Evolutionary conservation across 352 stramenopile genomes (phyloP).

Genomic region (Globisporangium cylindrosporum): DNA sequence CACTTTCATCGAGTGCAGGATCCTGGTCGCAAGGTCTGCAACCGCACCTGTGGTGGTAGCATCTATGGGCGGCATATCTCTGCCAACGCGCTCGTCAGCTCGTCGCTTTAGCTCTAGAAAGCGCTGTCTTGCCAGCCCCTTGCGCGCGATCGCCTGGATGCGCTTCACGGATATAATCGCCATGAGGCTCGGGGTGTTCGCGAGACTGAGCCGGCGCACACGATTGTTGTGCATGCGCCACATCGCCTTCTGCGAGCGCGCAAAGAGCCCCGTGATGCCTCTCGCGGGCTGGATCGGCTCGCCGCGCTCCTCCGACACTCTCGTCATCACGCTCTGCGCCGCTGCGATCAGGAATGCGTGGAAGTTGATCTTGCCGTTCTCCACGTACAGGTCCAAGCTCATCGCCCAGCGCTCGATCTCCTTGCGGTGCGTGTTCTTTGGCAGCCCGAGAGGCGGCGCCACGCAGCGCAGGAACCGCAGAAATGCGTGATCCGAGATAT

Average conservation of each 20-base stretch:
- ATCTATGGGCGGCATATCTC: not conserved
- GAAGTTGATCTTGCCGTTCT: constrained; percentile 34
- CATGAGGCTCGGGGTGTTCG: constrained; percentile 21
- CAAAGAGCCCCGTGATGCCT: constrained; percentile 26
- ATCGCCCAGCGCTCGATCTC: constrained; percentile 36
- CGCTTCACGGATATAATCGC: constrained; percentile 33
- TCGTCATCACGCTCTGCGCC: constrained; percentile 29
- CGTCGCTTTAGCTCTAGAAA: constrained; percentile 23
- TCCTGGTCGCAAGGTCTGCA: constrained; percentile 7
- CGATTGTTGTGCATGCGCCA: constrained; percentile 16
- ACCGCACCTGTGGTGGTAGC: not conserved
- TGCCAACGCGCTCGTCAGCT: not conserved
- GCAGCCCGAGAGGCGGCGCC: constrained; percentile 35
- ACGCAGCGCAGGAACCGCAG: constrained; percentile 37
- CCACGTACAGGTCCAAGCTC: constrained; percentile 28
- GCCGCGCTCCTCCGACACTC: constrained; percentile 24
- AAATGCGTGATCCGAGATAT: constrained; percentile 37
- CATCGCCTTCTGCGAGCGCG: constrained; percentile 25
- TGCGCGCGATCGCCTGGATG: constrained; percentile 32
- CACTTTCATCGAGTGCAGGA: constrained; percentile 22
- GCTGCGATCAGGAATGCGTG: constrained; percentile 37
- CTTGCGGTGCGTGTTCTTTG: constrained; percentile 18
- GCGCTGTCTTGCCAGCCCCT: constrained; percentile 22
- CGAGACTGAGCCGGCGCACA: constrained; percentile 16
- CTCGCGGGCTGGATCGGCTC: constrained; percentile 27